These are phyloP conservation scores for Yarrowia divulgata DNA, from an alignment of 805 yeast species.

Conservation along the genomic window DNA sequence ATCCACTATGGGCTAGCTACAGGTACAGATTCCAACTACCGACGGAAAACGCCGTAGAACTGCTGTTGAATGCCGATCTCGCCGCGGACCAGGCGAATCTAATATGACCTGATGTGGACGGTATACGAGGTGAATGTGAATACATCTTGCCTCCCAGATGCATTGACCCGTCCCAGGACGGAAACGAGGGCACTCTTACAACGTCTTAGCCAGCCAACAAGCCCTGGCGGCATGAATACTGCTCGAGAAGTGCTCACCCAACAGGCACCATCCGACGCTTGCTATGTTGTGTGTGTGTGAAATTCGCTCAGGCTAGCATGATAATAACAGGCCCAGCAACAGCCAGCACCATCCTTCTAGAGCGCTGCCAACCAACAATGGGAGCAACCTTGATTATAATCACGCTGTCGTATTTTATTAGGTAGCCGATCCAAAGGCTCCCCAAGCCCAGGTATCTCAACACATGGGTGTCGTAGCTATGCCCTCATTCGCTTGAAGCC, in stretches of 20 bases:
- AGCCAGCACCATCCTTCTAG: not conserved
- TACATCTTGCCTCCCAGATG: not conserved
- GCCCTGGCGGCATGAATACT: not conserved
- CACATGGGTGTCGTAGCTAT: not conserved
- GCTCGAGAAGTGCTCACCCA: constrained; percentile 13
- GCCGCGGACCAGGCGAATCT: too few species aligned
- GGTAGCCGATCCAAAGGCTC: not conserved
- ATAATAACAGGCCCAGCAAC: not conserved
- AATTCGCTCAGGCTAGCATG: not conserved
- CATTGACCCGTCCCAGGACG: not conserved
- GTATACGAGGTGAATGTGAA: constrained; percentile 23
- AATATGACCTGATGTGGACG: constrained; percentile 9
- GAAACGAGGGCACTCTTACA: too few species aligned
- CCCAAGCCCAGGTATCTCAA: too few species aligned
- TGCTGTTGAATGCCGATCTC: not conserved
- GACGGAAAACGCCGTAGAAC: too few species aligned
- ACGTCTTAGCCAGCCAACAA: not conserved
- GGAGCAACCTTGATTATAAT: not conserved
- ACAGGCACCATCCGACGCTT: not conserved
- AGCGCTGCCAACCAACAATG: not conserved
- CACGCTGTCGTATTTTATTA: not conserved
- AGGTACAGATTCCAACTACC: too few species aligned
- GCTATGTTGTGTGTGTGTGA: not conserved
- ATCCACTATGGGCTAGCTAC: too few species aligned
- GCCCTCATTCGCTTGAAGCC: not conserved